Percentiles rank a stretch among this genome's conserved stretches.
Conservation (phyloP, 208 protist species). For the Jaenimonas drosophilae region DNA sequence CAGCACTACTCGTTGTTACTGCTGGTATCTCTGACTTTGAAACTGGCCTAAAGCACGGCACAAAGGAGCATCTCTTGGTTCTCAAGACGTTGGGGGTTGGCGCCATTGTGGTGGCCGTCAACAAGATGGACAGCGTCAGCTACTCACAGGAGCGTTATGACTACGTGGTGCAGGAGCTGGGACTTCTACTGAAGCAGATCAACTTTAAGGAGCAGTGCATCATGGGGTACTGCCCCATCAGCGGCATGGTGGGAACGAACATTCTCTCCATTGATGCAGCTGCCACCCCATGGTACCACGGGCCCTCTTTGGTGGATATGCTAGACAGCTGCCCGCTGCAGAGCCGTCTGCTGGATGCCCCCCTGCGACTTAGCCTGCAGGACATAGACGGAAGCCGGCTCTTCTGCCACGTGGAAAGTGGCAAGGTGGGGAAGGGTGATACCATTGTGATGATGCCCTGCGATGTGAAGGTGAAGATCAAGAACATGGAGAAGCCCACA, state of each 20-base stretch:
- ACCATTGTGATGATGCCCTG: constrained; percentile 46
- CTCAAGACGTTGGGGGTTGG: constrained; percentile 97
- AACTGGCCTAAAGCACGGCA: constrained; percentile 96
- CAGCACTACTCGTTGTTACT: constrained; percentile 96
- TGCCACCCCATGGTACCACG: constrained; percentile 65
- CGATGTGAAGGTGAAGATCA: constrained; percentile 39
- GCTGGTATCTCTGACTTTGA: constrained; percentile 97
- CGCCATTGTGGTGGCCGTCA: constrained; percentile 95
- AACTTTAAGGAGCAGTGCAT: constrained; percentile 67
- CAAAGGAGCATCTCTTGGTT: constrained; percentile 95
- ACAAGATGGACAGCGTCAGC: constrained; percentile 98
- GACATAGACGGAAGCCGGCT: constrained; percentile 49
- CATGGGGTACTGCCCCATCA: constrained; percentile 69
- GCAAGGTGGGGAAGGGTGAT: constrained; percentile 29
- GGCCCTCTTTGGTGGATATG: constrained; percentile 49
- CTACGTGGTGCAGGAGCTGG: constrained; percentile 86
- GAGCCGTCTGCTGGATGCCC: constrained; percentile 44
- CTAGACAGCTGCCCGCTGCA: constrained; percentile 64
- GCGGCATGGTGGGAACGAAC: constrained; percentile 66
- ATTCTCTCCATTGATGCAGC: constrained; percentile 16
- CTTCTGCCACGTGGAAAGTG: constrained; percentile 73
- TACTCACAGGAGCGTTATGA: constrained; percentile 90
- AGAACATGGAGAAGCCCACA: constrained; percentile 52
- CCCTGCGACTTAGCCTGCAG: constrained; percentile 65
- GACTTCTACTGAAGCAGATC: constrained; percentile 88